These are phyloP conservation scores for Evansstolkia leycettana DNA, from an alignment of 495 filamentous ascomycete species.

Conservation along the genomic window DNA sequence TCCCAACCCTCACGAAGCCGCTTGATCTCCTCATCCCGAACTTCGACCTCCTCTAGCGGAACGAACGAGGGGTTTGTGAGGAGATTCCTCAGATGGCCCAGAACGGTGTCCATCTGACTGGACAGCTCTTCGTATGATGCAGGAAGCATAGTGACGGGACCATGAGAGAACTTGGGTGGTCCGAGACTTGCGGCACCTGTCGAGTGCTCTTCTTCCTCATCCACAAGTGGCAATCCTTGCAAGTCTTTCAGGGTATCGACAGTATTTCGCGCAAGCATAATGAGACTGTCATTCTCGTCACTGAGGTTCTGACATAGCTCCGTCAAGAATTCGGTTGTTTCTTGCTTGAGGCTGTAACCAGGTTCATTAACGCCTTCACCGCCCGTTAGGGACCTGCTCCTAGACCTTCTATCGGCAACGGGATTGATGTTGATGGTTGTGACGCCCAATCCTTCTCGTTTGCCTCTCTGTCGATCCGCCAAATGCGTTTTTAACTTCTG, in stretches of 20 bases:
- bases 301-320: slow-evolving; percentile 77
- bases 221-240: slow-evolving; percentile 54
- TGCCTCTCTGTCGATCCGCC: slow-evolving; percentile 40
- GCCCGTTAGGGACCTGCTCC: slow-evolving; percentile 14
- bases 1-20: slow-evolving; percentile 74
- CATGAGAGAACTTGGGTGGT: slow-evolving; percentile 14
- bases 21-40: slow-evolving; percentile 81
- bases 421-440: slow-evolving; percentile 39
- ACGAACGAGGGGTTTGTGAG: slow-evolving; percentile 94
- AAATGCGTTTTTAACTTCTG: slow-evolving; percentile 77
- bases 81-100: slow-evolving; percentile 68
- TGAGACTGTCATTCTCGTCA: slow-evolving; percentile 84
- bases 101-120: slow-evolving; percentile 54
- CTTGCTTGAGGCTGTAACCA: slow-evolving; percentile 63
- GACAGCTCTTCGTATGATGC: slow-evolving; percentile 63
- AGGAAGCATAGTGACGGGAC: slow-evolving; percentile 27
- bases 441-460: slow-evolving; percentile 35
- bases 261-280: slow-evolving; percentile 58
- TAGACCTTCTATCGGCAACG: slow-evolving; percentile 20
- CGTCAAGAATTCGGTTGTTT: slow-evolving; percentile 88
- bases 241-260: slow-evolving; percentile 62
- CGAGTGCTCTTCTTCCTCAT: slow-evolving; percentile 28
- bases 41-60: slow-evolving; percentile 83
- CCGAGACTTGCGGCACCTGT: slow-evolving; percentile 26
- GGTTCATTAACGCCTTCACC: slow-evolving; percentile 41